Evolutionary conservation across 495 filamentous ascomycete genomes (phyloP).

Genomic region (Hypoxylon cercidicola): DNA sequence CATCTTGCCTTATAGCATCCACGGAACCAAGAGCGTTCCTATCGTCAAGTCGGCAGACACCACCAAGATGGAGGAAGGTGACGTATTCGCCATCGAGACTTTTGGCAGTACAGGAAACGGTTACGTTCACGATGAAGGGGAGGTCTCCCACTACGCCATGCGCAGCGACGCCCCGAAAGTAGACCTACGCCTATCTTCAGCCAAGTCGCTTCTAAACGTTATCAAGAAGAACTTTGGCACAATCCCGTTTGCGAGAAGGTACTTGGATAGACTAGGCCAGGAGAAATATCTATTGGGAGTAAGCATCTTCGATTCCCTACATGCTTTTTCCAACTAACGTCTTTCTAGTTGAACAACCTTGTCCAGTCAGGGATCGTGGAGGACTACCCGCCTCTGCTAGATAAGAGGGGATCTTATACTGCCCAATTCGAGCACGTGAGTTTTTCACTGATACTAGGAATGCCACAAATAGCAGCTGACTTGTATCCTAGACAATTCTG

Average conservation of each 20-base stretch:
- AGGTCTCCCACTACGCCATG: constrained; percentile 82
- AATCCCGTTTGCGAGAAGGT: constrained; percentile 84
- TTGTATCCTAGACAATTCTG: constrained; percentile 74
- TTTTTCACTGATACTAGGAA: constrained; percentile 12
- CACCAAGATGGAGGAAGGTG: constrained; percentile 95
- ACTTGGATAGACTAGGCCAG: constrained; percentile 85
- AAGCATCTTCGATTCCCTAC: constrained; percentile 46
- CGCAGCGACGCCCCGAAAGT: constrained; percentile 71
- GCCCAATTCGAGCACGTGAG: constrained; percentile 95
- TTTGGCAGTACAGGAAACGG: constrained; percentile 94
- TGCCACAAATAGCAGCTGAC: constrained; percentile 42
- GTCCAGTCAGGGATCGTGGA: constrained; percentile 86
- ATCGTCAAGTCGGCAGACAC: constrained; percentile 83
- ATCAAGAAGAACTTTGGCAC: constrained; percentile 96
- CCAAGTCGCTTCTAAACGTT: constrained; percentile 82
- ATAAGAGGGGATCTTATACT: constrained; percentile 95
- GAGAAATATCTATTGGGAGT: constrained; percentile 89
- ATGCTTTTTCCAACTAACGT: constrained; percentile 24
- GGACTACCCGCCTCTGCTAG: constrained; percentile 86
- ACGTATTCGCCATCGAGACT: constrained; percentile 92
- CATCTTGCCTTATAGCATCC: constrained; percentile 86
- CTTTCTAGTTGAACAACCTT: constrained; percentile 81
- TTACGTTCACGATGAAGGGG: constrained; percentile 83
- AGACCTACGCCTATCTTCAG: constrained; percentile 74
- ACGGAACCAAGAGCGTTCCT: constrained; percentile 88